Percentiles rank a stretch among this genome's conserved stretches.
Evolutionary conservation across 2,329 filamentous ascomycete species (phyloP).

Genomic region (Penicillium concentricum): DNA sequence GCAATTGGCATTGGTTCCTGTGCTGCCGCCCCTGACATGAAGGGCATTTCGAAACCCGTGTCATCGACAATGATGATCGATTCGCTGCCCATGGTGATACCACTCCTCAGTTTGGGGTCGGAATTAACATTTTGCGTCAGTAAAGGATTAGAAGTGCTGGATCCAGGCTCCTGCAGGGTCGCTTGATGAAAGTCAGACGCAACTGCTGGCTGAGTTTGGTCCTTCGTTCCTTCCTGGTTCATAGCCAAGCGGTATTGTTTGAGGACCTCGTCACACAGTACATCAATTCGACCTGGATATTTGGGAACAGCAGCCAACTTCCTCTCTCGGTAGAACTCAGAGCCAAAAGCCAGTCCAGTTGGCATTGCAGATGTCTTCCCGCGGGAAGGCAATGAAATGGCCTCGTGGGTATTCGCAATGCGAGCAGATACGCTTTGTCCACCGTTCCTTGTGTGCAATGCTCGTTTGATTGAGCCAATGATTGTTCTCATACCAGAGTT

Average conservation of each 20-base stretch:
- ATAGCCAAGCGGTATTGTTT: constrained; percentile 78
- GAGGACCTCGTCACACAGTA: constrained; percentile 73
- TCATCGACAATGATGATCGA: constrained; percentile 85
- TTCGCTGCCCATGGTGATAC: constrained; percentile 76
- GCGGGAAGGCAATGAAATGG: constrained; percentile 29
- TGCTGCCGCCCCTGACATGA: constrained; percentile 42
- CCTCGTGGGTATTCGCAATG: constrained; percentile 34
- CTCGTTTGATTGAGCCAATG: constrained; percentile 80
- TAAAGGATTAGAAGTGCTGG: not conserved
- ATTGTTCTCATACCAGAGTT: constrained; percentile 77
- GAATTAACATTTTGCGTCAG: constrained; percentile 19
- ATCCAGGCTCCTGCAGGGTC: constrained; percentile 2
- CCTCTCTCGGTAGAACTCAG: constrained; percentile 45
- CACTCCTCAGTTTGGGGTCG: constrained; percentile 45
- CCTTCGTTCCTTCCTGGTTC: constrained; percentile 26
- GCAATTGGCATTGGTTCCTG: constrained; percentile 5
- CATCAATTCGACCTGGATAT: constrained; percentile 69
- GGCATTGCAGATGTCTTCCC: constrained; percentile 45
- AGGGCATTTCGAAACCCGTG: constrained; percentile 44
- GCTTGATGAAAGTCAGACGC: constrained; percentile 7
- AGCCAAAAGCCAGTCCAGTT: constrained; percentile 45
- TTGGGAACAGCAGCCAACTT: constrained; percentile 36
- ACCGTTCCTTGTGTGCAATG: constrained; percentile 63
- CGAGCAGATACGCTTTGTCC: constrained; percentile 34
- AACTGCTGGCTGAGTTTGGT: constrained; percentile 3